phyloP scores from a whole-genome alignment of 2,329 filamentous ascomycete species.

The Colletotrichum liaoningense region DNA sequence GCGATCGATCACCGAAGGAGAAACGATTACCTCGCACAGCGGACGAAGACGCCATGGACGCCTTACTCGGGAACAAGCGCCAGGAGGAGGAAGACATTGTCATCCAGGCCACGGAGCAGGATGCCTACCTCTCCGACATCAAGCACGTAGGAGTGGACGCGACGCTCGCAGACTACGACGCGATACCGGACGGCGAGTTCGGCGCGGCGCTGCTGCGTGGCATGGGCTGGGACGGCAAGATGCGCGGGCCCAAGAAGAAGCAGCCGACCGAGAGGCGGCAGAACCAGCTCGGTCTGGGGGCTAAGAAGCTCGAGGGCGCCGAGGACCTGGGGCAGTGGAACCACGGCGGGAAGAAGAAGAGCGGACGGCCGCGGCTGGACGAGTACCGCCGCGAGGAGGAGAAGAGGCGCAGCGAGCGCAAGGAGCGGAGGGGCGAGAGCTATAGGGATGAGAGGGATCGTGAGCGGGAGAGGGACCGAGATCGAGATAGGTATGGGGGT shows the following conservation, averaged over 20 bases:
- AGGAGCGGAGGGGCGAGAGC: constrained; percentile 45
- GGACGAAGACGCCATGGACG: constrained; percentile 71
- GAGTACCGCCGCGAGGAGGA: constrained; percentile 56
- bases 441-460: constrained; percentile 55
- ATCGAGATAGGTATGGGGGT: constrained; percentile 40
- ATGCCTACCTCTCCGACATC: constrained; percentile 78
- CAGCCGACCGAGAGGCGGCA: constrained; percentile 77
- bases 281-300: constrained; percentile 88
- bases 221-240: constrained; percentile 91
- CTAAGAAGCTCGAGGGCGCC: constrained; percentile 79
- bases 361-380: constrained; percentile 57
- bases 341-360: constrained; percentile 66
- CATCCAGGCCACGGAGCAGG: constrained; percentile 70
- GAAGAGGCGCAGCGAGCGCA: constrained; percentile 50
- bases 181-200: constrained; percentile 93
- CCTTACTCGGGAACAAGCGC: constrained; percentile 68
- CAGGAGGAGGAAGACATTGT: constrained; percentile 60
- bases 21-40: constrained; percentile 20
- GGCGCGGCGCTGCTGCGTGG: constrained; percentile 89
- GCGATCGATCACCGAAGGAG: background rate
- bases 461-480: constrained; percentile 47
- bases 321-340: constrained; percentile 86
- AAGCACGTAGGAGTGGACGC: constrained; percentile 78
- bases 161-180: constrained; percentile 85
- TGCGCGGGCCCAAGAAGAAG: constrained; percentile 64